Evolutionary conservation across 805 yeast genomes (phyloP).

Genomic region (Schizosaccharomyces lindneri): DNA sequence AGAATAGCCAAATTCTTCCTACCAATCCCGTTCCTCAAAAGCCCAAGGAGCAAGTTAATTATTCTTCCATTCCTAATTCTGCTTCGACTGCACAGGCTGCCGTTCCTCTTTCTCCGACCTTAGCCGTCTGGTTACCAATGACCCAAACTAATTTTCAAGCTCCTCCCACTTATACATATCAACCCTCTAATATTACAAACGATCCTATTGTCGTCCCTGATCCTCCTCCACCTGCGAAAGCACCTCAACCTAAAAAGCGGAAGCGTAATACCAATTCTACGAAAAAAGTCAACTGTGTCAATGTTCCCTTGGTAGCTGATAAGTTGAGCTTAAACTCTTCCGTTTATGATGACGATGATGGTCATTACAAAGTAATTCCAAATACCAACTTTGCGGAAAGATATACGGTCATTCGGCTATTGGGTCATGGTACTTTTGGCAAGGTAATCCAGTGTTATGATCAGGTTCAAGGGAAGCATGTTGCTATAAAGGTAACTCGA

Average conservation of each 20-base stretch:
- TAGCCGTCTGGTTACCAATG: neutral
- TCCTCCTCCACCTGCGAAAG: neutral
- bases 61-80: neutral
- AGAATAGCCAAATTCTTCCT: no score
- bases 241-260: neutral
- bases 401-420: slow-evolving; percentile 17
- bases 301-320: neutral
- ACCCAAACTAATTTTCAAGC: neutral
- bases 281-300: neutral
- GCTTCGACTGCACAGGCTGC: neutral
- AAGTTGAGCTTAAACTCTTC: neutral
- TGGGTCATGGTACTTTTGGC: slow-evolving; percentile 88
- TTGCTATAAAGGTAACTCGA: slow-evolving; percentile 79
- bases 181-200: neutral
- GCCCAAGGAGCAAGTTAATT: neutral
- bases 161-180: neutral
- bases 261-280: neutral
- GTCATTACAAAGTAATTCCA: slow-evolving; percentile 15
- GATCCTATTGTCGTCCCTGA: neutral
- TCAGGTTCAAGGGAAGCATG: slow-evolving; percentile 27
- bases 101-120: neutral
- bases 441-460: slow-evolving; percentile 73
- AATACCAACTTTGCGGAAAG: slow-evolving; percentile 14
- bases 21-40: no score
- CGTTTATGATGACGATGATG: slow-evolving; percentile 15